Evolutionary conservation across 495 filamentous ascomycete species (phyloP), one percentile per base, ranked within the genome.

Genomic region (Penicillium tannophilum): DNA sequence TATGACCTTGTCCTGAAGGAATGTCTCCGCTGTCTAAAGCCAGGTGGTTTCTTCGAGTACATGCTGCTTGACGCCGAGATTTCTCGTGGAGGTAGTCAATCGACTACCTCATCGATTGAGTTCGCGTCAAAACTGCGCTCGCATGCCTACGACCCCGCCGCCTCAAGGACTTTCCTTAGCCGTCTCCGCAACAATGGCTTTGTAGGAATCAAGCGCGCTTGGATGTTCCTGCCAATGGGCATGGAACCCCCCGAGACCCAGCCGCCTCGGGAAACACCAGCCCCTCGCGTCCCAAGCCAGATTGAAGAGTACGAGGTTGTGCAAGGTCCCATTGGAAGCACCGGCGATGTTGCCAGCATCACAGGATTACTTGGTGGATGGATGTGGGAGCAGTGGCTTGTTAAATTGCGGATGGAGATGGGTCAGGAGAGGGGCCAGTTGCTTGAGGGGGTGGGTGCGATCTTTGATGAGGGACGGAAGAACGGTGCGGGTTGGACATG

Each of bases 301-400:
- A 77, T 79, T 17, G 71, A 72, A 16, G 73, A 73, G 10, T 82
- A 82, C 52, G 76, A 82, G 58, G 83, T 83, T 47, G 81, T 89
- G 47, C 86, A 87, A 60, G 86, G 84, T 6, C 86, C 87, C 41
- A 80, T 90, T 20, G 93, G 92, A 3, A 90, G 85, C 50, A 89
- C 90, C 1, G 84, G 85, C 23, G 85, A 89, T 62, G 84, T 84
- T 20, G 90, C 91, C 2, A 85, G 80, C 56, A 78, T 97, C 49
- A 87, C 91, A 1, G 92, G 92, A 6, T 66, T 97, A 17, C 84
- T 96, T 5, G 94, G 92, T 12, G 85, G 87, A 26, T 96, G 93
- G 91, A 84, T 87, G 63, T 98, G 93, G 93, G 94, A 98, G 82
- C 89, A 90, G 72, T 98, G 94, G 94, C 82, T 97, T 72, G 68